Evolutionary conservation across 163 green algal genomes (phyloP).

Genomic region (Chlorella variabilis): DNA sequence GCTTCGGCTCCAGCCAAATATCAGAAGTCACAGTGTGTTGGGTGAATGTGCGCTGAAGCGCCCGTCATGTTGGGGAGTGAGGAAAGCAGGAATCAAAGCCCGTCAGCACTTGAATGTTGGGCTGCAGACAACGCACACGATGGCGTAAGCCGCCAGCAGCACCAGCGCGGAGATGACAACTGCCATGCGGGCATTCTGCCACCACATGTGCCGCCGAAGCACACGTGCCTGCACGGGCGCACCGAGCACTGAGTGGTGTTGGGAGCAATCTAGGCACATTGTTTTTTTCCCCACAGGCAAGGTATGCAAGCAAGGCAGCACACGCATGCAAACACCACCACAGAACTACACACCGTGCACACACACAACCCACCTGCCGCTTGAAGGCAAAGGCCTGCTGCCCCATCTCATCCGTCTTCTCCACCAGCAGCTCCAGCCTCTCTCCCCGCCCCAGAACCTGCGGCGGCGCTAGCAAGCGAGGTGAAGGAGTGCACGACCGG

Average conservation of each 20-base stretch:
- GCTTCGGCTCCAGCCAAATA: no score
- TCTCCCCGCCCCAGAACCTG: conserved; percentile 84
- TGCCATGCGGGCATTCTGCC: conserved; percentile 67
- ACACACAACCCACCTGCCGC: conserved; percentile 61
- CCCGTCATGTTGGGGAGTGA: no score
- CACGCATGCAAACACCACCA: no score
- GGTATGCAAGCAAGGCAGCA: no score
- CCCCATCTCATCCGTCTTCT: conserved; percentile 89
- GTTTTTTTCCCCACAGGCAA: no score
- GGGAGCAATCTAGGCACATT: no score
- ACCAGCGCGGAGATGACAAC: conserved; percentile 50
- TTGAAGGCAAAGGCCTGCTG: conserved; percentile 83
- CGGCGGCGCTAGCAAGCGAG: background rate
- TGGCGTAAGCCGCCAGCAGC: conserved; percentile 65
- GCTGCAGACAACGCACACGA: conserved; percentile 68
- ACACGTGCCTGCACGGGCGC: background rate
- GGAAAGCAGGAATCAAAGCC: background rate
- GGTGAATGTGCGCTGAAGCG: no score
- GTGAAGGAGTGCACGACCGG: background rate
- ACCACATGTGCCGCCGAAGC: conserved; percentile 18
- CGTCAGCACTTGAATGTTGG: conserved; percentile 61
- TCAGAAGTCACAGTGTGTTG: no score
- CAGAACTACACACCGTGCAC: no score
- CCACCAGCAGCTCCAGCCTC: conserved; percentile 91
- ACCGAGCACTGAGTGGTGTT: background rate